Evolutionary conservation across 768 basidiomycete species (phyloP).

Genomic region (Pleurotus pulmonarius): DNA sequence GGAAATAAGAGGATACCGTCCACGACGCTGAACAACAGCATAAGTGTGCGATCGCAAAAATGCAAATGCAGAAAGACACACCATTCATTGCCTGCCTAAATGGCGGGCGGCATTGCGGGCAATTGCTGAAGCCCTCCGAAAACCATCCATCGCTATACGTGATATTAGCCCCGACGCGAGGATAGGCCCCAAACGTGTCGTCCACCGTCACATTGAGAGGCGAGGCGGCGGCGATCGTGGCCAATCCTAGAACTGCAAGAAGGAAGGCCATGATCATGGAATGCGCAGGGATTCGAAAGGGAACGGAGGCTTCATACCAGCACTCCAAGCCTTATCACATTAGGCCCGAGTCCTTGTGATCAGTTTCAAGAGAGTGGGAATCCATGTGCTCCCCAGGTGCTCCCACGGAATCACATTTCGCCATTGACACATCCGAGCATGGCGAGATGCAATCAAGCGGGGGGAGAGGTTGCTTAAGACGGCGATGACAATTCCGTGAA

Average conservation of each 20-base stretch:
- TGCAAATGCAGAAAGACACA: not conserved
- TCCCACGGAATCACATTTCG: no score
- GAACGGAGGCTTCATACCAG: no score
- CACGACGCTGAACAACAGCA: not conserved
- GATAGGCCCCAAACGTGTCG: not conserved
- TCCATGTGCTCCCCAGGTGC: no score
- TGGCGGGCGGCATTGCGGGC: not conserved
- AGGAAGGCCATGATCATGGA: not conserved
- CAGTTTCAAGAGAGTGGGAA: no score
- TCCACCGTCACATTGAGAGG: conserved; percentile 6
- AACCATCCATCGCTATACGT: conserved; percentile 6
- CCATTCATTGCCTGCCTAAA: not conserved
- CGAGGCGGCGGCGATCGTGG: not conserved
- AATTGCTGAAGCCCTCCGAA: not conserved
- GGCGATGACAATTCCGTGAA: no score
- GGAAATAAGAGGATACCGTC: not conserved
- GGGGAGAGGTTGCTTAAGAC: no score
- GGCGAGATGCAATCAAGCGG: no score
- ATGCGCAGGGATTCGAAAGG: no score
- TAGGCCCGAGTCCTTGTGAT: no score
- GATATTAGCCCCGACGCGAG: not conserved
- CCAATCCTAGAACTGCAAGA: not conserved
- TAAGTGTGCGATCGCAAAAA: not conserved
- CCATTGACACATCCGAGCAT: no score
- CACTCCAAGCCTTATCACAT: no score